A percentile compares a stretch with the other conserved stretches of the same genome.
These are phyloP conservation scores for Paraphaeosphaeria minitans DNA, from an alignment of 2,329 filamentous ascomycete species.

Conservation along the genomic window DNA sequence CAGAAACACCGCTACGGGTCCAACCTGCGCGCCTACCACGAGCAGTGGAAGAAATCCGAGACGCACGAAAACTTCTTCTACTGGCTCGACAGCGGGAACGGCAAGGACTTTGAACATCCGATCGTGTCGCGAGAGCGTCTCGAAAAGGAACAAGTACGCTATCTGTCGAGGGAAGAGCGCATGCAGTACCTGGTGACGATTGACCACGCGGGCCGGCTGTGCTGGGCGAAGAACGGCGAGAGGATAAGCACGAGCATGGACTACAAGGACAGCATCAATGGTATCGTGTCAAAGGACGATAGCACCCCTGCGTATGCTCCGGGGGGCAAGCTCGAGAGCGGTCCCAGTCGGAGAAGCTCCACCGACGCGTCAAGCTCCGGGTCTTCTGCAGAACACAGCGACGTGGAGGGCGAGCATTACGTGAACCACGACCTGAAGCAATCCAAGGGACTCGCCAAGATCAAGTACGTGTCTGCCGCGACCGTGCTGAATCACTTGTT, in stretches of 20 bases:
- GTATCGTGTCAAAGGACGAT: slow-evolving; percentile 53
- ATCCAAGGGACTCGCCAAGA: slow-evolving; percentile 64
- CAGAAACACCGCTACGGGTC: slow-evolving; percentile 85
- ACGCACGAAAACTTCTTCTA: slow-evolving; percentile 92
- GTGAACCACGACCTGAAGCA: slow-evolving; percentile 67
- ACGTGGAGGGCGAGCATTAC: slow-evolving; percentile 67
- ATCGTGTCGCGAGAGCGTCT: slow-evolving; percentile 75
- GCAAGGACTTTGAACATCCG: slow-evolving; percentile 70
- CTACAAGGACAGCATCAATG: slow-evolving; percentile 80
- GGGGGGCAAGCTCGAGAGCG: slow-evolving; percentile 28
- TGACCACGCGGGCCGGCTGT: slow-evolving; percentile 74
- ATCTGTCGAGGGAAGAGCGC: slow-evolving; percentile 81
- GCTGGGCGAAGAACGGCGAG: slow-evolving; percentile 83
- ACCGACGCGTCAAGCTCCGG: slow-evolving; percentile 37
- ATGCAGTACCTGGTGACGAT: slow-evolving; percentile 80
- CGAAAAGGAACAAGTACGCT: slow-evolving; percentile 80
- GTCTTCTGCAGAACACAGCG: slow-evolving; percentile 58
- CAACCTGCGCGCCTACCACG: slow-evolving; percentile 81
- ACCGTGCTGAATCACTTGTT: slow-evolving; percentile 80
- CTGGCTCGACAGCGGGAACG: slow-evolving; percentile 86
- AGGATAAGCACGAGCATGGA: slow-evolving; percentile 76
- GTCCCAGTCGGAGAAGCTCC: slow-evolving; percentile 24
- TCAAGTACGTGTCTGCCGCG: slow-evolving; percentile 71
- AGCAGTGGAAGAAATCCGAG: slow-evolving; percentile 77
- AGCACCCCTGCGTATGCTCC: slow-evolving; percentile 49